Evolutionary conservation across 192 early-diverging fungal genomes (phyloP).

Genomic region (Dissophora ornata): DNA sequence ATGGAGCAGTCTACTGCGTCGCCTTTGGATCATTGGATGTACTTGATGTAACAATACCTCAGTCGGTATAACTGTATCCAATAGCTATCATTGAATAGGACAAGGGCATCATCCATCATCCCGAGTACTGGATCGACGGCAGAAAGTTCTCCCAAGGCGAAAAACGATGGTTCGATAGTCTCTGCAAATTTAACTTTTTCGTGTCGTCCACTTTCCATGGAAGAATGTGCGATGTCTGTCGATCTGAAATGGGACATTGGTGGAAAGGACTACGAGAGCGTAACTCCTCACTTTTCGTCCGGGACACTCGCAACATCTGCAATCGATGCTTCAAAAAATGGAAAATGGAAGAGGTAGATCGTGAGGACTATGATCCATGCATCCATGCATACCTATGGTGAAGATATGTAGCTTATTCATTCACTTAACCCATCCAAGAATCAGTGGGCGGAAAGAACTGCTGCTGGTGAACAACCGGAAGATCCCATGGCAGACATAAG

Average conservation of each 20-base stretch:
- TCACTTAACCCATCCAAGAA: no score
- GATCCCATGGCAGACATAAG: constrained; percentile 1
- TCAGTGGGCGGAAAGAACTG: no score
- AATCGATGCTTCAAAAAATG: no score
- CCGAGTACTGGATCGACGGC: no score
- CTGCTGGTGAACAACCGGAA: no score
- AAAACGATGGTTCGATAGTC: constrained; percentile 1
- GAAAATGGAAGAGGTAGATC: no score
- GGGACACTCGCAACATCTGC: no score
- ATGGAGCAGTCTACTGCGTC: background rate
- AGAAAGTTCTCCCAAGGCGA: background rate
- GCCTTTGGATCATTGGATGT: background rate
- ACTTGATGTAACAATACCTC: constrained; percentile 3
- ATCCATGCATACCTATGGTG: no score
- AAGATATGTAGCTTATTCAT: no score
- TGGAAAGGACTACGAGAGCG: background rate
- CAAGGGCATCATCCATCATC: background rate
- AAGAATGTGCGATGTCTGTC: background rate
- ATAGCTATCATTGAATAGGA: background rate
- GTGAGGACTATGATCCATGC: no score
- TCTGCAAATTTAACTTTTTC: constrained; percentile 12
- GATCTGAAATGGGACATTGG: constrained; percentile 11
- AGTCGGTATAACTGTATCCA: constrained; percentile 2
- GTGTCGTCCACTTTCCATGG: constrained; percentile 9
- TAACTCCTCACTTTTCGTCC: background rate